Evolutionary conservation across 352 stramenopile genomes (phyloP), one percentile per base, ranked within the genome.

Genomic region (Phytophthora crassamura): DNA sequence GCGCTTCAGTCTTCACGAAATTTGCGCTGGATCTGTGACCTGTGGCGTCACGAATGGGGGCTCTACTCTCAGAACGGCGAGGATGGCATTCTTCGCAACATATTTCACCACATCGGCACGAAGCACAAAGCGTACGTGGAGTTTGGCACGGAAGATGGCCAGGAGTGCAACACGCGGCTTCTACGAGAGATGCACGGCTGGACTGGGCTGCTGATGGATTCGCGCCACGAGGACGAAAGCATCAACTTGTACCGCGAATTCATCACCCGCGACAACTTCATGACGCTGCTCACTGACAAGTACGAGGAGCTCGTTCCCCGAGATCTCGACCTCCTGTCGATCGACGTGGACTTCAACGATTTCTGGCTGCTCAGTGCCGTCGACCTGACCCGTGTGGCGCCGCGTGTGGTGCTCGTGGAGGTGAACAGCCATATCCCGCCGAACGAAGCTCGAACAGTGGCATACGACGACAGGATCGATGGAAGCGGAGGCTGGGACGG

Each of bases 331-430:
- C 47, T 91, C 30, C 64, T 93, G 38, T 90, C 81, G 3, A 72
- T 93, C 30, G 84, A 91, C 48, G 79, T 91, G 30, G 79, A 91
- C 28, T 93, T 93, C 47, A 91, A 91, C 46, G 82, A 90, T 52
- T 93, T 82, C 57, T 90, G 80, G 80, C 58, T 93, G 49, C 64
- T 90, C 4, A 46, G 75, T n/a, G 78, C 82, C 9, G 49, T 91
- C 4, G 78, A 89, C 42, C 52, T 76, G 22, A 42, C 45, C 1
- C 47, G 39, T 1, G 87, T 89, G 33, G 67, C 73, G 5, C 82
- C 82, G 0, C 73, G 80, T 14, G 83, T 91, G 33, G 52, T 93
- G 16, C 50, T 91, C 20, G 74, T 90, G 20, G 82, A 90, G 47
- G 68, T 84, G 59, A 91, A 91, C 57, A 77, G 70, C 39, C 82